Base-by-base conservation (phyloP, 495 filamentous ascomycete genomes). In the Penicillium salamii region DNA sequence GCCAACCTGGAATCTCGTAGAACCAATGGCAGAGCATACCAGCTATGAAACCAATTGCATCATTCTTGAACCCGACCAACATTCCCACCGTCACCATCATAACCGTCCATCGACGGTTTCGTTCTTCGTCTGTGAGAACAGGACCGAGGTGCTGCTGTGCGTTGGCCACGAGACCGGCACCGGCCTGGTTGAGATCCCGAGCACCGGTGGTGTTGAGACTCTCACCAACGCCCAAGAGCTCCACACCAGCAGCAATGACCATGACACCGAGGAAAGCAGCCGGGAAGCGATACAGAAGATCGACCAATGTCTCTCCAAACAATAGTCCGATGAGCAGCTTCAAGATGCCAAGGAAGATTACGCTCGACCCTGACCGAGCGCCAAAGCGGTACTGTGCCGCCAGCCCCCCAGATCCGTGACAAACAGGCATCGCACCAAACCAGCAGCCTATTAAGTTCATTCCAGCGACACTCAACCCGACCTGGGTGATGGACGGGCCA, bases 401-500 rank as follows among this genome's bases (percentile, higher is more conserved):
- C 1, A 97, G 72, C 0, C 92, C 92, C 2, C 92, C 92, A 11
- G 89, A 89, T 15, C 92, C 92, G 61, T 97, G 92, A 57, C 92
- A 97, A 2, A 95, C 87, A 5, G 92, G 92, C 92, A 97, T 97
- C 0, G 85, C 88, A 23, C 90, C 91, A 63, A 96, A 93, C 86
- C 88, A 92, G 66, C 86, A 90, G 6, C 88, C 86, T 5, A 87
- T 53, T 5, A 97, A 69, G 61, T 97, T 97, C 84, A 95, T 93
- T 3, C 67, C 54, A 0, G 83, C 82, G 7, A 97, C 88, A 36
- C 88, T 92, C 42, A 95, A 58, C 0, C 91, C 91, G 15, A 97
- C 74, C 2, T 80, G 72, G 0, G 89, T 90, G 13, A 85, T 78
- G 0, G 80, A 79, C 2, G 90, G 89, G 0, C 81, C 70, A 1